Percentiles rank a stretch among this genome's conserved stretches.
These are phyloP conservation scores for Russula abietina DNA, from an alignment of 768 basidiomycete species.

Conservation along the genomic window DNA sequence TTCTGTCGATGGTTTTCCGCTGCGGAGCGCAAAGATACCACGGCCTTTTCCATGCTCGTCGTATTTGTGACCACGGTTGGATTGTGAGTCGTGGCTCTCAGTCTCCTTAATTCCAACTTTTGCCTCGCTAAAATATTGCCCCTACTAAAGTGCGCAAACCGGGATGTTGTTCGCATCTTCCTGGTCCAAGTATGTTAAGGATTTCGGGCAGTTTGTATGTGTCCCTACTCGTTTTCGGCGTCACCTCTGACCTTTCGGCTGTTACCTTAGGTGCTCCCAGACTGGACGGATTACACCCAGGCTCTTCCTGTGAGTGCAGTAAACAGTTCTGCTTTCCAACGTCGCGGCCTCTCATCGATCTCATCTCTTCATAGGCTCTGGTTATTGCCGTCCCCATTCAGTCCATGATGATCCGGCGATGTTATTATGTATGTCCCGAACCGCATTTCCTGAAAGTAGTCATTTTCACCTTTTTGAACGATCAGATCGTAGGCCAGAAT, in stretches of 20 bases:
- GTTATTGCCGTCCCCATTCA: conserved; percentile 9
- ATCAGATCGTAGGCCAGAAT: conserved; percentile 8
- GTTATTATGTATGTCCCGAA: conserved; percentile 13
- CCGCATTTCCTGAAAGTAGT: neutral
- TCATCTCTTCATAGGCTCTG: conserved; percentile 1
- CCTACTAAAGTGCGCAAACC: neutral
- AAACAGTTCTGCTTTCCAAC: neutral
- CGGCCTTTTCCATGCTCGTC: neutral
- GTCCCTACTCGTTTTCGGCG: neutral
- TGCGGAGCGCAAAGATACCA: neutral
- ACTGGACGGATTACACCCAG: neutral
- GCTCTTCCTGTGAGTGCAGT: conserved; percentile 1
- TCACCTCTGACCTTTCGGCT: neutral
- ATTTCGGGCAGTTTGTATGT: conserved; percentile 2
- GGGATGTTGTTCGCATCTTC: conserved; percentile 1
- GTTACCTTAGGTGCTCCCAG: neutral
- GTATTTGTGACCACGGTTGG: conserved; percentile 10
- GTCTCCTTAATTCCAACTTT: neutral
- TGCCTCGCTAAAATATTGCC: neutral
- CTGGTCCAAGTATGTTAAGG: conserved; percentile 1
- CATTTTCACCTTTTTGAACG: neutral
- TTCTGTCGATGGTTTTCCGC: conserved; percentile 11
- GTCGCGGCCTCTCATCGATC: neutral
- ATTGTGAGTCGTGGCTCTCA: neutral
- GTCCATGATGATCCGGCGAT: conserved; percentile 12